A percentile compares a stretch with the other conserved stretches of the same genome.
These are phyloP conservation scores for Encephalitozoon intestinalis DNA, from an alignment of 371 early-diverging fungal genomes.

Conservation along the genomic window DNA sequence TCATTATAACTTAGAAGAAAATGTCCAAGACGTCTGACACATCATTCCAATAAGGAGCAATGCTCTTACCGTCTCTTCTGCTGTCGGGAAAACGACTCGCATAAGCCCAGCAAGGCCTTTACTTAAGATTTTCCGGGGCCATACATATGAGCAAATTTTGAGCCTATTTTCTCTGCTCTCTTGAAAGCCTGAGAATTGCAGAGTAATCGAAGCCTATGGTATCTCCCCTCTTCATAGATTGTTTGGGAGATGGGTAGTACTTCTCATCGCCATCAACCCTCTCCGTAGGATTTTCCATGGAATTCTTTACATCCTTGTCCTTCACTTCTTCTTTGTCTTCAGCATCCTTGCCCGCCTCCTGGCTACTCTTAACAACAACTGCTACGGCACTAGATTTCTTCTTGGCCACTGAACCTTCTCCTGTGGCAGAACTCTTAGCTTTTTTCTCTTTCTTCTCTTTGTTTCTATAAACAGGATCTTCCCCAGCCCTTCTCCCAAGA, in stretches of 20 bases:
- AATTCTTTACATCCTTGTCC: neutral
- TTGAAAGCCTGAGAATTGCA: neutral
- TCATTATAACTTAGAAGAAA: neutral
- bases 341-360: neutral
- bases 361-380: neutral
- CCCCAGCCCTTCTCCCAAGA: neutral
- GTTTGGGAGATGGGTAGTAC: neutral
- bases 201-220: neutral
- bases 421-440: too few species aligned
- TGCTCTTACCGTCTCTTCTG: neutral
- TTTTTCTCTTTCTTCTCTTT: neutral
- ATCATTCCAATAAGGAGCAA: neutral
- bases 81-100: neutral
- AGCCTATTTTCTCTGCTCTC: neutral
- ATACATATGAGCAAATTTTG: neutral
- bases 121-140: constrained; percentile 10
- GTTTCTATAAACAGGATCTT: too few species aligned
- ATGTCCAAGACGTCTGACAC: constrained; percentile 7
- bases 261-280: neutral
- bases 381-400: neutral
- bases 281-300: neutral
- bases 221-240: neutral
- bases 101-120: neutral
- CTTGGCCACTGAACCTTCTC: neutral
- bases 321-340: neutral